Conservation (phyloP, 139 green algal species). For the Coelastrella sp. region DNA sequence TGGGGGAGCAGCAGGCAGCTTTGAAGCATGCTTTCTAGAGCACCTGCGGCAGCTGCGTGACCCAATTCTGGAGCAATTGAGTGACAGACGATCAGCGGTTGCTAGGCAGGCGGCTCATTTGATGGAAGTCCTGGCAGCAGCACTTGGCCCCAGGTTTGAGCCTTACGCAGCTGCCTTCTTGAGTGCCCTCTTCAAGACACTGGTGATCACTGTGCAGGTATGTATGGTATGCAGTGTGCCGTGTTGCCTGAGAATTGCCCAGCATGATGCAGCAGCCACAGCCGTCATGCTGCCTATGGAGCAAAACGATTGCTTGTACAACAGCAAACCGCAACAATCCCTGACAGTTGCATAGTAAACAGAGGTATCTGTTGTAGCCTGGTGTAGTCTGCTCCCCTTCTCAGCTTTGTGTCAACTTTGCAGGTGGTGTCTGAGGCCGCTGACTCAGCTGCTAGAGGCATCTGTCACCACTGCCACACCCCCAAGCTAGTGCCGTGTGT, state of each 20-base stretch:
- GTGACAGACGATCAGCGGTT: slow-evolving; percentile 65
- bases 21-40: slow-evolving; percentile 61
- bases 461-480: slow-evolving; percentile 72
- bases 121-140: slow-evolving; percentile 66
- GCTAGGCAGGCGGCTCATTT: slow-evolving; percentile 75
- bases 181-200: slow-evolving; percentile 75
- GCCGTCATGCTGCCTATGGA: no score
- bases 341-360: no score
- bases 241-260: no score
- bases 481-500: slow-evolving; percentile 64
- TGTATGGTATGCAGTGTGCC: background rate
- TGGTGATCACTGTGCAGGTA: slow-evolving; percentile 85
- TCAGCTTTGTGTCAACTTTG: slow-evolving; percentile 20
- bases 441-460: slow-evolving; percentile 54
- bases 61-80: slow-evolving; percentile 31
- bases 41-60: slow-evolving; percentile 51
- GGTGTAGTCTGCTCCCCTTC: no score
- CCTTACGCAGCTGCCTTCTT: slow-evolving; percentile 65
- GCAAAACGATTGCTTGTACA: no score
- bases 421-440: slow-evolving; percentile 81
- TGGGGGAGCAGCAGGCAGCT: slow-evolving; percentile 61
- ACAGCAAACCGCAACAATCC: no score
- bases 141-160: slow-evolving; percentile 68
- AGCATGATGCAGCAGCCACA: no score
- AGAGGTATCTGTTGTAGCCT: background rate